These are phyloP conservation scores for Pichia californica DNA, from an alignment of 805 yeast species.

Conservation along the genomic window DNA sequence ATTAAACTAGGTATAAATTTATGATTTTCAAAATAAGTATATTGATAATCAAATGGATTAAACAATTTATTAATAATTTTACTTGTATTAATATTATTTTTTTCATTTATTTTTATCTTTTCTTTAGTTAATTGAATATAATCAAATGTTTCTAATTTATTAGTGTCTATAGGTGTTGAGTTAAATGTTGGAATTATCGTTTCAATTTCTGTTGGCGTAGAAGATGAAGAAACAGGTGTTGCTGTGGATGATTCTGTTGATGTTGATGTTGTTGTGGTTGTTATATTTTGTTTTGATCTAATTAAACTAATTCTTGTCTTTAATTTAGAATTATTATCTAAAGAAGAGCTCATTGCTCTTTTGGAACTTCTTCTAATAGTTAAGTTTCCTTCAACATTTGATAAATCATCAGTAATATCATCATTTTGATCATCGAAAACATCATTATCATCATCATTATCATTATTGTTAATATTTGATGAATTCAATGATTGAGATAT, in stretches of 20 bases:
- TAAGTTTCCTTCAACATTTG: too few species aligned
- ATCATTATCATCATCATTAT: not conserved
- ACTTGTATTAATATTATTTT: not conserved
- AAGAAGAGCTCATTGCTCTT: conserved; percentile 25
- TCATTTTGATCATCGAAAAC: conserved; percentile 3
- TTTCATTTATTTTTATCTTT: not conserved
- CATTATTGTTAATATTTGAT: too few species aligned
- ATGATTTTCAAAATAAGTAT: conserved; percentile 18
- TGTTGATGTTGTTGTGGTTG: too few species aligned
- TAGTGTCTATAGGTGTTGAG: too few species aligned
- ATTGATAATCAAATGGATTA: conserved; percentile 20
- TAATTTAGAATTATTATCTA: conserved; percentile 24
- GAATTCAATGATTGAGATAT: not conserved
- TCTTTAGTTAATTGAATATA: too few species aligned
- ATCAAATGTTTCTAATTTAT: too few species aligned
- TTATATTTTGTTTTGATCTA: not conserved
- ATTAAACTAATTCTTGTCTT: conserved; percentile 19
- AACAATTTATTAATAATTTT: not conserved
- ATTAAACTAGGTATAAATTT: conserved; percentile 11
- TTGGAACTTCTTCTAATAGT: conserved; percentile 17
- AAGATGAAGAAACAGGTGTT: too few species aligned
- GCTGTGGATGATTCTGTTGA: too few species aligned
- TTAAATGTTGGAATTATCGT: too few species aligned
- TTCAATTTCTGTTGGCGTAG: too few species aligned
- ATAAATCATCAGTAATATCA: conserved; percentile 3